phyloP scores from a whole-genome alignment of 176 grass and related monocot genomes.

The Neostapfia colusana region DNA sequence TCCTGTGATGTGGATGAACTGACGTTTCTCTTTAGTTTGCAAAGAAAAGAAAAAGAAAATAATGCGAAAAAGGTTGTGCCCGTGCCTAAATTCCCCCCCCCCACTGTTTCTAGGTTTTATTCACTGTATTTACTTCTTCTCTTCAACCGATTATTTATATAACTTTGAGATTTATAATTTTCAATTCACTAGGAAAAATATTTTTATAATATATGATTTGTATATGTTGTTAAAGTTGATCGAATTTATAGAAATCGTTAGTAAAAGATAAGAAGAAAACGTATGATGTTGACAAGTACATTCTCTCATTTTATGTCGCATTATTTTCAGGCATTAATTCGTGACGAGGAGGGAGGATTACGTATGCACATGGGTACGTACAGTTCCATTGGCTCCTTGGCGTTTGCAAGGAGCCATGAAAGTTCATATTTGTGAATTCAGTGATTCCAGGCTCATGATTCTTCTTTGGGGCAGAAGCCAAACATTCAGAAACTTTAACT shows the following conservation, averaged over 20 bases:
- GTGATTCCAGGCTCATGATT: neutral
- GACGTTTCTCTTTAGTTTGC: constrained; percentile 23
- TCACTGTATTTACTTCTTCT: too few relatives aligned
- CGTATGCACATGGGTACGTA: neutral
- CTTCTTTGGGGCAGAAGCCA: constrained; percentile 9
- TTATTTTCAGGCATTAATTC: constrained; percentile 15
- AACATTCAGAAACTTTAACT: constrained; percentile 30
- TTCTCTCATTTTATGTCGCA: neutral
- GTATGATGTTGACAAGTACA: constrained; percentile 35
- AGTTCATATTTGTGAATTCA: constrained; percentile 18
- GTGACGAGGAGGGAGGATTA: constrained; percentile 1
- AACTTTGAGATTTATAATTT: too few relatives aligned
- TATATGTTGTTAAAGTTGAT: too few relatives aligned
- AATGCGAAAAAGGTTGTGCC: neutral
- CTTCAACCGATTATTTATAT: too few relatives aligned
- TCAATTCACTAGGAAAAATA: too few relatives aligned
- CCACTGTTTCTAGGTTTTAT: neutral
- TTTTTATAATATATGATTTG: too few relatives aligned
- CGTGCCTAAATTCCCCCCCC: constrained; percentile 24
- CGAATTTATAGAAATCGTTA: too few relatives aligned
- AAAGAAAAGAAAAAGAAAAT: neutral
- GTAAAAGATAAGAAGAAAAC: too few relatives aligned
- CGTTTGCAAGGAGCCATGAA: constrained; percentile 6
- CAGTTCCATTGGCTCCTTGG: neutral
- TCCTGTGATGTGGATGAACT: constrained; percentile 4